Base-by-base conservation (phyloP, 139 green algal genomes). In the Haematococcus sp. region DNA sequence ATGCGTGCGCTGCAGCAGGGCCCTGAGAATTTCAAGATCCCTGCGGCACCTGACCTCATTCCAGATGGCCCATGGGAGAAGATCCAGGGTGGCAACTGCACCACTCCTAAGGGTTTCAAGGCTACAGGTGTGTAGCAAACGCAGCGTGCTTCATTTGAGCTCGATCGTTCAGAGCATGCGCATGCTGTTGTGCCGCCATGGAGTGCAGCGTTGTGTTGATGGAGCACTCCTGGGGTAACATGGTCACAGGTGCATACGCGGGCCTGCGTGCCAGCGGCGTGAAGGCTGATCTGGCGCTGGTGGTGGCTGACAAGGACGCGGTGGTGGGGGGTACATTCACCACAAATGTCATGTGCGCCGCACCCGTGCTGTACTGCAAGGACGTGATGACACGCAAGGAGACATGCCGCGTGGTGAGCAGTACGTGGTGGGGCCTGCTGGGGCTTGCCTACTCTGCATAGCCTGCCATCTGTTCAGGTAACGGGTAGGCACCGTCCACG, bases 281-380 rank as follows among this genome's bases (percentile, higher is more conserved):
- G 72, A 97, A 97, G 80, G 92, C 89, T 13, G 95, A 99, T 85
- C 76, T 99, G 35, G 88, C 94, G 1, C 84, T 99, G 1, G 82
- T 99, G 4, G 85, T 96, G 11, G 86, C 86, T 13, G 95, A 98
- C 43, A 75, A 54, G 1, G 76, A 82, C 31, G 93, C 95, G 3
- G 80, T 86, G 2, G 88, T 88, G 2, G 94, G 85, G 1, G 95
- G 95, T 51, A 88, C 87, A 1, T 99, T 99, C 89, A 99, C 95
- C 20, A 73, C 78, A n/a, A 99, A 99, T 77, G 85, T 98, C 17
- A 93, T 99, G 90, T 94, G 87, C 58, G 95, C 94, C 4, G 95
- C 95, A 13, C 95, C 95, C 2, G 95, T 98, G 33, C 80, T 84
- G 13, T 97, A 95, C 85, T 98, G 92, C 89, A 94, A 94, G 73